phyloP scores from a whole-genome alignment of 163 green algal species.

The Dunaliella salina region DNA sequence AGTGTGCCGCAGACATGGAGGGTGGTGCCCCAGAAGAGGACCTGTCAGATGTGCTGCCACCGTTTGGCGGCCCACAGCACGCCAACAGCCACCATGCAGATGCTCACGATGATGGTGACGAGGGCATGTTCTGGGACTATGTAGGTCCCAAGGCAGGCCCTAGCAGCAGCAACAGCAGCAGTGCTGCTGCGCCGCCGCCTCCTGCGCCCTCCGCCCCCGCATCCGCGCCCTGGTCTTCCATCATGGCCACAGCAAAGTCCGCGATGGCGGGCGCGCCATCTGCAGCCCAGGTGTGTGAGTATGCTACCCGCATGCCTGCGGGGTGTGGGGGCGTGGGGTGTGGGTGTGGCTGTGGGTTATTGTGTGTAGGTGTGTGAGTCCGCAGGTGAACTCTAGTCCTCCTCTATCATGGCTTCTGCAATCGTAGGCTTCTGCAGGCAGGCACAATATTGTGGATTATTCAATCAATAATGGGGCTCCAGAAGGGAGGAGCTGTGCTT shows the following conservation, averaged over 20 bases:
- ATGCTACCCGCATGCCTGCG: no score
- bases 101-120: slow-evolving; percentile 31
- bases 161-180: not conserved
- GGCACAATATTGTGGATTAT: no score
- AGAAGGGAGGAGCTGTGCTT: no score
- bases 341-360: no score
- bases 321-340: no score
- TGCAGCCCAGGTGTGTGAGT: not conserved
- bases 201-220: not conserved
- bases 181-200: not conserved
- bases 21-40: slow-evolving; percentile 45
- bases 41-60: slow-evolving; percentile 34
- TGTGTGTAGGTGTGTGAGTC: no score
- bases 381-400: not conserved
- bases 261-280: no score
- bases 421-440: not conserved
- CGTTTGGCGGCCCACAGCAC: not conserved
- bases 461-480: no score
- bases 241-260: no score
- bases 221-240: not conserved
- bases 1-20: slow-evolving; percentile 51
- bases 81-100: slow-evolving; percentile 4
- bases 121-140: slow-evolving; percentile 74
- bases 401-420: no score
- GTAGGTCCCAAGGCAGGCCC: not conserved